phyloP scores from a whole-genome alignment of 257 asterid genomes.

The Eucommia ulmoides region DNA sequence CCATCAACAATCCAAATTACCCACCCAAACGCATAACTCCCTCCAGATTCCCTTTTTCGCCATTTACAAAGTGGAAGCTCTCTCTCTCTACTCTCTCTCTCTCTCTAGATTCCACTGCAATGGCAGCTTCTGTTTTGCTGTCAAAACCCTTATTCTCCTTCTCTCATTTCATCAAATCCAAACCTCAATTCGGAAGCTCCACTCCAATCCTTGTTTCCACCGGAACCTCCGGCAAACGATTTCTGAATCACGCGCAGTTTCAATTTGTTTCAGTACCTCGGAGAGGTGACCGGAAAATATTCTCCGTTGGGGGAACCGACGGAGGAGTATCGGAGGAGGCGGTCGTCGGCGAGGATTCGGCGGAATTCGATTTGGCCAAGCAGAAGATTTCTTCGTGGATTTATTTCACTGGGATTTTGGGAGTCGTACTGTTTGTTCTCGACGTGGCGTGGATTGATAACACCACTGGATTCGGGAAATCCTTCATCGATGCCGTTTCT shows the following conservation, averaged over 20 bases:
- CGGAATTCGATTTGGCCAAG: constrained; percentile 48
- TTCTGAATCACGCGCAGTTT: no score
- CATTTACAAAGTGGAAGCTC: not conserved
- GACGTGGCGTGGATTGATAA: constrained; percentile 70
- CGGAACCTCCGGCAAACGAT: no score
- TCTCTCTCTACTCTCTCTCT: not conserved
- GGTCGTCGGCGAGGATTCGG: constrained; percentile 79
- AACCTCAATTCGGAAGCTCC: constrained; percentile 1
- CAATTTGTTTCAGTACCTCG: no score
- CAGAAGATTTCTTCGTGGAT: constrained; percentile 82
- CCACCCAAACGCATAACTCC: constrained; percentile 14
- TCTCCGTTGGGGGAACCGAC: constrained; percentile 30
- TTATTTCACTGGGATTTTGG: constrained; percentile 52
- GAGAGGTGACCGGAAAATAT: not conserved
- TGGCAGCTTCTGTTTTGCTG: constrained; percentile 30
- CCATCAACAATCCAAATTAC: constrained; percentile 11
- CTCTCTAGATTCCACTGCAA: not conserved
- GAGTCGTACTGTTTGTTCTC: constrained; percentile 57
- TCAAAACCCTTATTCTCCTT: constrained; percentile 20
- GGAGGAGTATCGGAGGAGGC: constrained; percentile 20
- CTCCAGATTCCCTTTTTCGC: constrained; percentile 8
- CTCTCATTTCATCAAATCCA: constrained; percentile 23
- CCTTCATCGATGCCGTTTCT: constrained; percentile 49
- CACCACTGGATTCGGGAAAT: constrained; percentile 74
- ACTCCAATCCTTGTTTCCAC: constrained; percentile 7